Evolutionary conservation across 2,329 filamentous ascomycete species (phyloP).

Genomic region (Pseudopithomyces chartarum): DNA sequence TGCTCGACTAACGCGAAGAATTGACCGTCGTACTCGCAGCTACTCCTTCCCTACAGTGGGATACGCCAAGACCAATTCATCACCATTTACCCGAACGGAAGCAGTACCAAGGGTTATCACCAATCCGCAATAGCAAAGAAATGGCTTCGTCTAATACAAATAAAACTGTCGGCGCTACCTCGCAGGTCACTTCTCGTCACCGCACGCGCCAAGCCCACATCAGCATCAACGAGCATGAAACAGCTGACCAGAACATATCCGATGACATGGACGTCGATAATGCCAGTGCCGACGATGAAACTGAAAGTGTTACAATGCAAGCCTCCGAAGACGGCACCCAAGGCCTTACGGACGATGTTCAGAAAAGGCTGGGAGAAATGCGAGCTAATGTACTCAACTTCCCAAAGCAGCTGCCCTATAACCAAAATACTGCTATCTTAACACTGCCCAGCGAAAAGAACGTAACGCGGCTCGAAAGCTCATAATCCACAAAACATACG

Average conservation of each 20-base stretch:
- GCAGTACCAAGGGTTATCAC: no score
- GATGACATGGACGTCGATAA: constrained; percentile 11
- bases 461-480: constrained; percentile 25
- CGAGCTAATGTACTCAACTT: constrained; percentile 19
- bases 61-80: no score
- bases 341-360: not conserved
- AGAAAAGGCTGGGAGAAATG: constrained; percentile 17
- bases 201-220: constrained; percentile 12
- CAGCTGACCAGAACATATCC: constrained; percentile 3
- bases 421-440: not conserved
- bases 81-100: no score
- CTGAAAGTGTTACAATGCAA: not conserved
- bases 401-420: constrained; percentile 22
- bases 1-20: no score
- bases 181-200: constrained; percentile 12
- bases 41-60: no score
- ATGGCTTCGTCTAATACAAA: constrained; percentile 21
- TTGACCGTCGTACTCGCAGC: no score
- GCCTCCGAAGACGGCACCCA: constrained; percentile 9
- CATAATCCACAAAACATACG: constrained; percentile 26
- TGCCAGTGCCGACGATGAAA: not conserved
- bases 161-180: constrained; percentile 14
- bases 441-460: constrained; percentile 30
- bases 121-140: not conserved
- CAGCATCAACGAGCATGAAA: constrained; percentile 7